These are phyloP conservation scores for Delitschia confertaspora DNA, from an alignment of 495 filamentous ascomycete species.

Conservation along the genomic window DNA sequence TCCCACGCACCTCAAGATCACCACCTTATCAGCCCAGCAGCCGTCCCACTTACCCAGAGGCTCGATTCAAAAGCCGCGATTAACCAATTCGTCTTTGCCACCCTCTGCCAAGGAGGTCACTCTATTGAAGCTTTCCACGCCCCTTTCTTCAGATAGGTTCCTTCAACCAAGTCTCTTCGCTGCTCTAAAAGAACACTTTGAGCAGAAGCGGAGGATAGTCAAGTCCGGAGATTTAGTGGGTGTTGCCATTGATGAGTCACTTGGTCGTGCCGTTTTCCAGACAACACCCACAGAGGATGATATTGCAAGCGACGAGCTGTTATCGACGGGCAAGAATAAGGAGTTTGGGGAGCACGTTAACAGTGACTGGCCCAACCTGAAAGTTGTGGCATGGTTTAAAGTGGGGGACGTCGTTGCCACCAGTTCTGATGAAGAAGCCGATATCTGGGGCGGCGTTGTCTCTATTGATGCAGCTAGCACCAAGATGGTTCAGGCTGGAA, in stretches of 20 bases:
- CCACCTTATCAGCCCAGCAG: constrained; percentile 24
- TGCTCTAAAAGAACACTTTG: constrained; percentile 78
- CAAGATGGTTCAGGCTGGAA: constrained; percentile 80
- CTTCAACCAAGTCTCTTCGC: constrained; percentile 76
- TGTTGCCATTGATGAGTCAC: constrained; percentile 71
- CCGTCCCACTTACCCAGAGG: constrained; percentile 11
- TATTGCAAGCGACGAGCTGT: constrained; percentile 27
- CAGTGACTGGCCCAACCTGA: constrained; percentile 20
- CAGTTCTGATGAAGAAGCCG: constrained; percentile 43
- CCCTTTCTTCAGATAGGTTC: constrained; percentile 71
- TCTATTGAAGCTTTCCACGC: constrained; percentile 81
- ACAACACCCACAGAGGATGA: constrained; percentile 35
- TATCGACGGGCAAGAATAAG: constrained; percentile 17
- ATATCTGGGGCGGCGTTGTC: constrained; percentile 74
- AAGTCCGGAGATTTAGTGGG: constrained; percentile 80
- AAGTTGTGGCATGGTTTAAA: constrained; percentile 81
- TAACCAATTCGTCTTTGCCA: constrained; percentile 48
- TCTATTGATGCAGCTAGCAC: constrained; percentile 76
- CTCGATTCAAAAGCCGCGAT: constrained; percentile 19
- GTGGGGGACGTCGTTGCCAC: constrained; percentile 61
- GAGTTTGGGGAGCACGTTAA: not conserved
- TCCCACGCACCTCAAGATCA: constrained; percentile 53
- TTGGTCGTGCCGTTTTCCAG: constrained; percentile 68
- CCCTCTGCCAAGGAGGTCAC: constrained; percentile 87
- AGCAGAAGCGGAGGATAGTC: constrained; percentile 64